A percentile compares a stretch with the other conserved stretches of the same genome.
phyloP scores from a whole-genome alignment of 225 moss, liverwort and hornwort genomes.

The Pseudoscleropodium purum region DNA sequence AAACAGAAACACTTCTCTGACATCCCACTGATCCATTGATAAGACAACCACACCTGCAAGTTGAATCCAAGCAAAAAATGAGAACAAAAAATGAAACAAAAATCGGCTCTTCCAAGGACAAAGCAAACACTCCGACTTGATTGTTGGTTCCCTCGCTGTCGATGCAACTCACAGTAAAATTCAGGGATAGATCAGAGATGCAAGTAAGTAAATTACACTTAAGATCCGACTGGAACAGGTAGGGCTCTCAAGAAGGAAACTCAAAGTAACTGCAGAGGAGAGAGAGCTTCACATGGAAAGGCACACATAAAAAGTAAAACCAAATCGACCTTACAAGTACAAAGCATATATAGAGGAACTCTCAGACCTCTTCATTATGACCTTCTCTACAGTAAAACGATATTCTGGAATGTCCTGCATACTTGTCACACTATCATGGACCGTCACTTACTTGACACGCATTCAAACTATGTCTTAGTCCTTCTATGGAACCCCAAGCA shows the following conservation, averaged over 20 bases:
- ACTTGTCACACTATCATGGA: not conserved
- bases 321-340: not conserved
- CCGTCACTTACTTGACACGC: not conserved
- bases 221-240: not conserved
- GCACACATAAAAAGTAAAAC: not conserved
- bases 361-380: not conserved
- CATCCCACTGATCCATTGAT: slow-evolving; percentile 6
- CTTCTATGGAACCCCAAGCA: not conserved
- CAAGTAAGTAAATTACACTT: not conserved
- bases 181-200: not conserved
- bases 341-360: not conserved
- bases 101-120: not conserved
- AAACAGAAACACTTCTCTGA: not conserved
- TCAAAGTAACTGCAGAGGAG: not conserved
- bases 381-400: not conserved
- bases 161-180: not conserved
- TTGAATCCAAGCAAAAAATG: not conserved
- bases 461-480: not conserved
- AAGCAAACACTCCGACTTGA: not conserved
- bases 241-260: not conserved
- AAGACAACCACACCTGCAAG: slow-evolving; percentile 5
- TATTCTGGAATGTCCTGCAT: not conserved
- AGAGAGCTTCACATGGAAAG: not conserved
- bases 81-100: not conserved
- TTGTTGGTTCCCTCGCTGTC: not conserved